Evolutionary conservation across 345 rosid species (phyloP).

Genomic region (Odontarrhena argentea): DNA sequence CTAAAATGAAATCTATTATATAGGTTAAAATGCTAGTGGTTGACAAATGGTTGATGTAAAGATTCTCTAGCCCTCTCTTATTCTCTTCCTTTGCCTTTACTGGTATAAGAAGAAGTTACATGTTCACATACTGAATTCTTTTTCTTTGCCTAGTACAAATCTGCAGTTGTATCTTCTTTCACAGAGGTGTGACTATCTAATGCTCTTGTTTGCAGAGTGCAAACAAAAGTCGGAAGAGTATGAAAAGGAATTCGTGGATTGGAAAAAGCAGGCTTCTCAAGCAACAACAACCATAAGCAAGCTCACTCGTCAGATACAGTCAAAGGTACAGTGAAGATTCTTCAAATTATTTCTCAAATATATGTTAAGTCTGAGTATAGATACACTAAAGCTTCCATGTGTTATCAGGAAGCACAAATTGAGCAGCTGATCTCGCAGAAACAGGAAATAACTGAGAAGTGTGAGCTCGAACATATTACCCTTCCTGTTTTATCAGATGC

Average conservation of each 20-base stretch:
- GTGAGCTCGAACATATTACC: constrained; percentile 79
- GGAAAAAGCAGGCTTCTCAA: constrained; percentile 84
- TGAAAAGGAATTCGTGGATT: constrained; percentile 85
- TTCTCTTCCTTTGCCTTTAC: constrained; percentile 20
- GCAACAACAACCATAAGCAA: constrained; percentile 79
- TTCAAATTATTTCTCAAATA: constrained; percentile 17
- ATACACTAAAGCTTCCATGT: constrained; percentile 35
- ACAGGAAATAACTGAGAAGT: constrained; percentile 76
- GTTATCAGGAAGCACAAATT: constrained; percentile 72
- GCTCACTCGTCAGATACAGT: constrained; percentile 74
- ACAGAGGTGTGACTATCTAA: constrained; percentile 26
- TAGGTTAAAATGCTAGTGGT: background rate
- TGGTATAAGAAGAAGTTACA: constrained; percentile 16
- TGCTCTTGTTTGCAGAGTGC: constrained; percentile 59
- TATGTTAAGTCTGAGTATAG: constrained; percentile 24
- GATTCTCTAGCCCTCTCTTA: constrained; percentile 18
- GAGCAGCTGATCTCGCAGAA: constrained; percentile 64
- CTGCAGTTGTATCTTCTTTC: constrained; percentile 23
- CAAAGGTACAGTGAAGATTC: constrained; percentile 57
- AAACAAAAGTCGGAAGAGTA: constrained; percentile 84
- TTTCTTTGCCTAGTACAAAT: constrained; percentile 29
- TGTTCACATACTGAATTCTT: constrained; percentile 7
- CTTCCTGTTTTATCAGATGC: constrained; percentile 76
- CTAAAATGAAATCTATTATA: constrained; percentile 14
- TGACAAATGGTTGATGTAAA: constrained; percentile 15